Evolutionary conservation across 1,284 basidiomycete species (phyloP).

Genomic region (Moesziomyces sp.): DNA sequence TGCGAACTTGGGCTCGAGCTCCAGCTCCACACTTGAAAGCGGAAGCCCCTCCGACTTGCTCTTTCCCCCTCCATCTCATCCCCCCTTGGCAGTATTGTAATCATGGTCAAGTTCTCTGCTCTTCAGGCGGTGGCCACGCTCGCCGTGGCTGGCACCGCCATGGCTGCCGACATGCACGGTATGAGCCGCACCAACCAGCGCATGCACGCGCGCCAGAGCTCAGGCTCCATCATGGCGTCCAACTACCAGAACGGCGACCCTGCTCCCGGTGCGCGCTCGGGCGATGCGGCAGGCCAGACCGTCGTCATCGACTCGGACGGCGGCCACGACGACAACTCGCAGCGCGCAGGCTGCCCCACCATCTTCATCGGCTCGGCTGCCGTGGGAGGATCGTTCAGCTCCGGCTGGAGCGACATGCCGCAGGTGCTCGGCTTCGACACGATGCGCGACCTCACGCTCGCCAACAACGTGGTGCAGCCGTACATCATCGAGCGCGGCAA

Average conservation of each 20-base stretch:
- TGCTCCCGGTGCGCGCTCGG: slow-evolving; percentile 43
- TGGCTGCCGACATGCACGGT: slow-evolving; percentile 17
- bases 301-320: slow-evolving; percentile 50
- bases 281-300: slow-evolving; percentile 54
- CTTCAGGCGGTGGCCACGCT: slow-evolving; percentile 17
- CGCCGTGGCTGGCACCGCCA: slow-evolving; percentile 25
- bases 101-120: slow-evolving; percentile 27
- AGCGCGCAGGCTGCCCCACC: slow-evolving; percentile 51
- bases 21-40: no score
- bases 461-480: slow-evolving; percentile 42
- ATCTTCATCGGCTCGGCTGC: slow-evolving; percentile 60
- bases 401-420: slow-evolving; percentile 58
- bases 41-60: not conserved
- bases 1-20: no score
- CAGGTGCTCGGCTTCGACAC: slow-evolving; percentile 62
- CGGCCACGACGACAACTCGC: slow-evolving; percentile 58
- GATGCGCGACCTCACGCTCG: slow-evolving; percentile 48
- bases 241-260: slow-evolving; percentile 57
- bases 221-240: slow-evolving; percentile 41
- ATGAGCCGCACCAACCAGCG: slow-evolving; percentile 5
- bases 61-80: slow-evolving; percentile 1
- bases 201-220: slow-evolving; percentile 34
- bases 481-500: slow-evolving; percentile 51
- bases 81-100: not conserved
- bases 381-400: slow-evolving; percentile 47